Evolutionary conservation across 2,329 filamentous ascomycete species (phyloP).

Genomic region (Ilyonectria destructans): DNA sequence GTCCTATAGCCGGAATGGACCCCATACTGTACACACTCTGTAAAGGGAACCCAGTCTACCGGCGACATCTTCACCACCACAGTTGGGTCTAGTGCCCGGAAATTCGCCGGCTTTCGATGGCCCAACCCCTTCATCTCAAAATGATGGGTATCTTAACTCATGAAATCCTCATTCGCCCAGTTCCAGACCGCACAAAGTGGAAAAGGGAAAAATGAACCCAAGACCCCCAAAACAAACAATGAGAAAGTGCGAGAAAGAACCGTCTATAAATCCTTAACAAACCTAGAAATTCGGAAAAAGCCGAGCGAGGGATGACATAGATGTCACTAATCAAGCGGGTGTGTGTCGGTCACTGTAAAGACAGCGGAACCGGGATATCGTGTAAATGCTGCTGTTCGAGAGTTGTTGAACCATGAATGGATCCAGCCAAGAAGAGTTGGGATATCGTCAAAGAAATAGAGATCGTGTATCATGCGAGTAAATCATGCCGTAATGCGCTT

Average conservation of each 20-base stretch:
- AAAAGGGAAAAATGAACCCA: constrained; percentile 31
- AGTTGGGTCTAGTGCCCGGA: constrained; percentile 9
- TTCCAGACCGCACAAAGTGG: constrained; percentile 23
- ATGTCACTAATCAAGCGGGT: constrained; percentile 22
- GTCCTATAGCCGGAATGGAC: constrained; percentile 28
- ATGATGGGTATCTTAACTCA: constrained; percentile 48
- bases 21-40: constrained; percentile 20
- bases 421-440: constrained; percentile 33
- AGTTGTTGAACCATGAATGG: constrained; percentile 15
- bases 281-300: constrained; percentile 17
- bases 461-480: constrained; percentile 45
- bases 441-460: constrained; percentile 41
- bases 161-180: constrained; percentile 32
- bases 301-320: constrained; percentile 25
- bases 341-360: constrained; percentile 21
- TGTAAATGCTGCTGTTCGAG: constrained; percentile 38
- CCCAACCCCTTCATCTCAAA: constrained; percentile 37
- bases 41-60: constrained; percentile 19
- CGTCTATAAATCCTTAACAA: constrained; percentile 35
- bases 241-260: constrained; percentile 20
- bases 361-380: constrained; percentile 30
- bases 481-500: constrained; percentile 42
- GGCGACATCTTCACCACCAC: constrained; percentile 18
- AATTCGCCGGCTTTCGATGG: constrained; percentile 23
- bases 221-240: constrained; percentile 13